Conservation (phyloP, 495 filamentous ascomycete species). For the Podospora comata region DNA sequence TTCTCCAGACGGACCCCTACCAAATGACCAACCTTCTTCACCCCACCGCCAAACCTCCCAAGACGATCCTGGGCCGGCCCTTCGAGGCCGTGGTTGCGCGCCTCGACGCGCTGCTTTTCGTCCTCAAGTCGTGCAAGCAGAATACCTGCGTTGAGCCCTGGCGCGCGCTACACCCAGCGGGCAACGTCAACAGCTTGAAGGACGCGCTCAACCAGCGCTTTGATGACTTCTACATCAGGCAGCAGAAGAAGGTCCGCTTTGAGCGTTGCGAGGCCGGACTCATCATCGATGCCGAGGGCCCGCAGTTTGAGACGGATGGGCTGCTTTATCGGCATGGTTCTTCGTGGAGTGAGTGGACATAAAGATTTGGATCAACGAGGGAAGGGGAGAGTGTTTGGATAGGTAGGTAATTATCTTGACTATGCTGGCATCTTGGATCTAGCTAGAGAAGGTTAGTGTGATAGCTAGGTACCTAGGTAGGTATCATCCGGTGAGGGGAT, state of each 20-base stretch:
- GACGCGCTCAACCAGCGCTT: constrained; percentile 50
- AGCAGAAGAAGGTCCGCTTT: constrained; percentile 51
- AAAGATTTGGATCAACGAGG: not conserved
- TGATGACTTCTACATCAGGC: constrained; percentile 54
- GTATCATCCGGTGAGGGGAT: too few species aligned
- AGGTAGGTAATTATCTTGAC: too few species aligned
- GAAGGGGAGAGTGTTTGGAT: too few species aligned
- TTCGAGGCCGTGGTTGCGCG: constrained; percentile 46
- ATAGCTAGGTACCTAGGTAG: too few species aligned
- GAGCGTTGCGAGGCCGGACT: constrained; percentile 59
- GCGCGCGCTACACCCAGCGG: constrained; percentile 54
- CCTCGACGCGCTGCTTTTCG: constrained; percentile 59
- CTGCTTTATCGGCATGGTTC: constrained; percentile 29
- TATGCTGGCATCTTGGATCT: too few species aligned
- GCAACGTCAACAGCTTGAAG: constrained; percentile 39
- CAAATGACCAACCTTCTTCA: constrained; percentile 58
- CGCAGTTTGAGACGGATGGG: constrained; percentile 44
- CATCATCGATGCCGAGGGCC: constrained; percentile 58
- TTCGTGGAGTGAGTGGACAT: constrained; percentile 35
- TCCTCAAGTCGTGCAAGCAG: constrained; percentile 62
- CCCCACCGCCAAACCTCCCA: constrained; percentile 17
- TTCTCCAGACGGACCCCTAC: constrained; percentile 54
- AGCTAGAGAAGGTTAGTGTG: too few species aligned
- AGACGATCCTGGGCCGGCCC: constrained; percentile 43
- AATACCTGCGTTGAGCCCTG: constrained; percentile 56